Base-by-base conservation (phyloP, 352 stramenopile genomes). In the Globisporangium barbulae region DNA sequence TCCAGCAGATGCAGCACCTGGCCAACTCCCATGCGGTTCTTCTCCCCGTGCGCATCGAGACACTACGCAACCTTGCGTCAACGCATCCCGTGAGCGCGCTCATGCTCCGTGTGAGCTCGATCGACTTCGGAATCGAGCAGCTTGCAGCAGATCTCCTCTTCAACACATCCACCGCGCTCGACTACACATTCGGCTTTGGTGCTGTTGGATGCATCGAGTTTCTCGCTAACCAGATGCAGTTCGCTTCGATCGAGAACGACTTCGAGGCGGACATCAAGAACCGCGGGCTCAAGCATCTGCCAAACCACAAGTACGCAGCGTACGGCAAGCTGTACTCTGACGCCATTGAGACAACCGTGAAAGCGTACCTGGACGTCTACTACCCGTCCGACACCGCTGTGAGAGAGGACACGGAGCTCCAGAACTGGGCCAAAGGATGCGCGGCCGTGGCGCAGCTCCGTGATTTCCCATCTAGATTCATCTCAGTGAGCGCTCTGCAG, bases 121-220 rank as follows among this genome's bases (percentile, higher is more conserved):
- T 86, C 21, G 75, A 83, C 39, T 78, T 81, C 25, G 75, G 65
- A 3, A 71, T 87, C 31, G 74, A 84, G 65, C 59, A 67, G 15
- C 66, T 80, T 3, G 72, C 63, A 5, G 67, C 68, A 28, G 31
- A 72, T 6, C 28, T 78, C 60, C 66, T 86, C 59, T 74, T 83
- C 41, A 80, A 79, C 52, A 54, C 55, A 3, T 75, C 62, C 19
- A 81, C 73, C 8, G 63, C 65, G 37, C 44, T 84, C 25, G 75
- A 87, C 48, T 30, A 59, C 19, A 83, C 69, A 2, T 79, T 79
- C 49, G 78, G 73, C 19, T 75, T 77, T 21, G 75, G 75, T 19
- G 75, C 73, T 6, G 66, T 66, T 0, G 74, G 74, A 25, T 53
- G 25, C 25, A 31, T 39, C 12, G 17, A 31, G 30, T 53, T 44